These are phyloP conservation scores for Vicia faba DNA, from an alignment of 306 rosid genomes.

Conservation along the genomic window DNA sequence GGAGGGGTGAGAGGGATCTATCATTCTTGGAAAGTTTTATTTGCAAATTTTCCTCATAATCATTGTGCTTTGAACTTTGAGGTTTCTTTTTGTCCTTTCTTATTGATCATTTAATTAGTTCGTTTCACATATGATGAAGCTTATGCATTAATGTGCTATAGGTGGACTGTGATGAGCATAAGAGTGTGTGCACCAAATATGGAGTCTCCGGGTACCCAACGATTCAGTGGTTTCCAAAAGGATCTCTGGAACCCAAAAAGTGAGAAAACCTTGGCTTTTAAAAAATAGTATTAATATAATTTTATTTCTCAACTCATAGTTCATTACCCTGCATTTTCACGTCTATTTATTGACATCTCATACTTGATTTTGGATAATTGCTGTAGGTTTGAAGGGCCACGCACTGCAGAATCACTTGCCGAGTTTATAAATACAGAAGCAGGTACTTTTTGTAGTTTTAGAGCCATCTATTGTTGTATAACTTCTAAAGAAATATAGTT, in stretches of 20 bases:
- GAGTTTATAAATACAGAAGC: slow-evolving; percentile 80
- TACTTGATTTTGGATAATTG: slow-evolving; percentile 26
- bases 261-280: slow-evolving; percentile 47
- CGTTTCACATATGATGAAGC: slow-evolving; percentile 14
- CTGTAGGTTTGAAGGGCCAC: slow-evolving; percentile 76
- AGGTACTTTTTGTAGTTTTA: slow-evolving; percentile 51
- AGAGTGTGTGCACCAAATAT: slow-evolving; percentile 50
- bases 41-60: not conserved
- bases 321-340: slow-evolving; percentile 15
- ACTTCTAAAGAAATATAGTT: slow-evolving; percentile 20
- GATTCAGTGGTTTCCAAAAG: slow-evolving; percentile 85
- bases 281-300: slow-evolving; percentile 13
- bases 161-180: slow-evolving; percentile 68
- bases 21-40: not conserved
- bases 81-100: slow-evolving; percentile 16
- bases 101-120: not conserved
- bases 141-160: slow-evolving; percentile 26
- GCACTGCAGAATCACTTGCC: slow-evolving; percentile 76
- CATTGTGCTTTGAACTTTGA: slow-evolving; percentile 10
- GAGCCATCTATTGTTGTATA: slow-evolving; percentile 1
- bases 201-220: slow-evolving; percentile 88
- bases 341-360: slow-evolving; percentile 1
- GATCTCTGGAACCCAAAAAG: slow-evolving; percentile 90
- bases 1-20: not conserved
- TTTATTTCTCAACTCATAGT: slow-evolving; percentile 15